These are phyloP conservation scores for Alliaria petiolata DNA, from an alignment of 345 rosid species.

Conservation along the genomic window DNA sequence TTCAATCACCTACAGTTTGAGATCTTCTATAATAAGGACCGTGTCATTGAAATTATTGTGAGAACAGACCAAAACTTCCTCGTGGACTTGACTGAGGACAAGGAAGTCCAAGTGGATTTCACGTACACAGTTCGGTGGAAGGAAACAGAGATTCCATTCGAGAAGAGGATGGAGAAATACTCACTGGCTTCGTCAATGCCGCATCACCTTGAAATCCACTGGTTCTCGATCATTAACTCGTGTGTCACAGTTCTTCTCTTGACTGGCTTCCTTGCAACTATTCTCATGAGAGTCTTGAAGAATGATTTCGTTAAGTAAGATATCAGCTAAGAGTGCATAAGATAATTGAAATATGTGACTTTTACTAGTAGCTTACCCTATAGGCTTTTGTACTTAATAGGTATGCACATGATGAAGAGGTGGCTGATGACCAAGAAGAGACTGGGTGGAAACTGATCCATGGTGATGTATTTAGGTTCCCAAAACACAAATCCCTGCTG, in stretches of 20 bases:
- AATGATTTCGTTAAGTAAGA: constrained; percentile 58
- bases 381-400: constrained; percentile 4
- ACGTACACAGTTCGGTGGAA: constrained; percentile 52
- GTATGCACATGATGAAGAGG: constrained; percentile 58
- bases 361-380: neutral
- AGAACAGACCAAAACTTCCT: constrained; percentile 40
- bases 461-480: constrained; percentile 49
- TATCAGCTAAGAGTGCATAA: neutral
- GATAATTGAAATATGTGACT: neutral
- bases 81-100: constrained; percentile 48
- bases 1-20: constrained; percentile 48
- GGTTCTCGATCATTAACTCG: constrained; percentile 58
- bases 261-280: constrained; percentile 58
- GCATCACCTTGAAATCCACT: constrained; percentile 51
- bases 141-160: constrained; percentile 45
- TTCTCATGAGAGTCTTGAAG: constrained; percentile 56
- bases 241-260: constrained; percentile 61
- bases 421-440: constrained; percentile 59
- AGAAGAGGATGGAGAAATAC: constrained; percentile 61
- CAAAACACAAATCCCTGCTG: constrained; percentile 43
- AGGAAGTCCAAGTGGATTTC: constrained; percentile 47
- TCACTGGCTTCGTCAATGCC: constrained; percentile 46
- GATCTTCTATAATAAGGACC: constrained; percentile 47
- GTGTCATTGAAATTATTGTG: constrained; percentile 44
- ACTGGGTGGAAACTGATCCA: constrained; percentile 47